Percentiles rank a stretch among this genome's conserved stretches.
These are phyloP conservation scores for Yamadazyma blattariae DNA, from an alignment of 1,139 yeast genomes.

Conservation along the genomic window DNA sequence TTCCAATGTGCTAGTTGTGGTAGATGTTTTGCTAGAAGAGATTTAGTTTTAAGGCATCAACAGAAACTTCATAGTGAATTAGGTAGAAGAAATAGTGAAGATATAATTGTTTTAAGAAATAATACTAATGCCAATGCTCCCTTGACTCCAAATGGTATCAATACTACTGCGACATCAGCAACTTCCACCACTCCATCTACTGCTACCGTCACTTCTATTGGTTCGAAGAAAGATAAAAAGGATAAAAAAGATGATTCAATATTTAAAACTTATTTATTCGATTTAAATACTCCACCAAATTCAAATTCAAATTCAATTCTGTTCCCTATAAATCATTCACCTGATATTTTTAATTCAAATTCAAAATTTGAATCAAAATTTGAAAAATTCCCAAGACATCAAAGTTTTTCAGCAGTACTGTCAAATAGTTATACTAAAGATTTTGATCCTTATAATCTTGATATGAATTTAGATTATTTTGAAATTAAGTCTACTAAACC, in stretches of 20 bases:
- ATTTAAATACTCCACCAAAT: conserved; percentile 7
- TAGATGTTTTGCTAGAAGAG: conserved; percentile 48
- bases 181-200: conserved; percentile 7
- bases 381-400: conserved; percentile 46
- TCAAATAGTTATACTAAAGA: conserved; percentile 60
- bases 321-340: conserved; percentile 3
- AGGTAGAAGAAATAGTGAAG: conserved; percentile 29
- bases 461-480: conserved; percentile 32
- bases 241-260: background rate
- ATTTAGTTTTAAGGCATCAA: conserved; percentile 47
- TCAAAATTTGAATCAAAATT: conserved; percentile 3
- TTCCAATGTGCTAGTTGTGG: conserved; percentile 59
- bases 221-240: background rate
- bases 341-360: background rate
- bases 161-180: no score
- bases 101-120: conserved; percentile 42
- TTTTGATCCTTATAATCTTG: conserved; percentile 44
- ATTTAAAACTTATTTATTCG: conserved; percentile 22
- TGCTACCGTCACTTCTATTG: background rate
- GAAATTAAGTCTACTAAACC: conserved; percentile 18
- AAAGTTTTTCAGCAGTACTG: conserved; percentile 81
- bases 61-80: conserved; percentile 36
- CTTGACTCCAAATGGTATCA: conserved; percentile 24
- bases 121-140: conserved; percentile 47
- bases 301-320: conserved; percentile 6